Evolutionary conservation across 1,284 basidiomycete species (phyloP), one percentile per base, ranked within the genome.

Genomic region (Microbotryum lychnidis-dioicae): DNA sequence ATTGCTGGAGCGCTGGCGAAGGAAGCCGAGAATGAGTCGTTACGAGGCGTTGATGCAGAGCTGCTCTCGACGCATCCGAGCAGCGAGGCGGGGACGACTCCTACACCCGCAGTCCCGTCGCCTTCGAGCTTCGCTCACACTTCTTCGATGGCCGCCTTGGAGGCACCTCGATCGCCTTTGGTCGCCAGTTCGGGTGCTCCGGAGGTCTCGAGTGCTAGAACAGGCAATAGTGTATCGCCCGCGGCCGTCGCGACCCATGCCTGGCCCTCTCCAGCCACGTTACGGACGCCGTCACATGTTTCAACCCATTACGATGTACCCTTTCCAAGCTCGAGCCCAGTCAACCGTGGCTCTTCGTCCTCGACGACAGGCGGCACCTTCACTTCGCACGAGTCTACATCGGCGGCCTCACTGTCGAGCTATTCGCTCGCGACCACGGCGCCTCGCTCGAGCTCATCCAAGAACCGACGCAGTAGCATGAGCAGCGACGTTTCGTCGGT

Each of bases 331-430:
- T 20, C 56, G 52, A 52, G 25, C 33, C 52, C 70, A 1, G 62
- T 56, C 31, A 93, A 94, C 76, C 86, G 90, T 57, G 87, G 87
- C 61, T 94, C 91, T 16, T 84, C 86, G 25, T 91, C 89, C 4
- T 93, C 91, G 2, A 87, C 90, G 29, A 49, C 64, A 85, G 12
- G 85, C 84, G 63, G 86, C 25, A 72, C 66, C 14, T 81, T 80
- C 8, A 87, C 85, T 69, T 91, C 89, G 57, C 82, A 87, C 65
- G 89, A 91, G 75, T 91, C 88, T 4, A 84, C 85, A 10, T 86
- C 86, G 1, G 89, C 87, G 7, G 89, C 85, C 72, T 80, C 82
- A 50, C 87, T 87, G 6, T 85, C 86, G 2, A 89, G 87, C 10
- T 89, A 84, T 72, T 80, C 81, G 51, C 88, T 87, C 33, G 86